Percentiles rank a stretch among this genome's conserved stretches.
Conservation (phyloP, 441 rosid genomes). For the Adansonia rubrostipa region DNA sequence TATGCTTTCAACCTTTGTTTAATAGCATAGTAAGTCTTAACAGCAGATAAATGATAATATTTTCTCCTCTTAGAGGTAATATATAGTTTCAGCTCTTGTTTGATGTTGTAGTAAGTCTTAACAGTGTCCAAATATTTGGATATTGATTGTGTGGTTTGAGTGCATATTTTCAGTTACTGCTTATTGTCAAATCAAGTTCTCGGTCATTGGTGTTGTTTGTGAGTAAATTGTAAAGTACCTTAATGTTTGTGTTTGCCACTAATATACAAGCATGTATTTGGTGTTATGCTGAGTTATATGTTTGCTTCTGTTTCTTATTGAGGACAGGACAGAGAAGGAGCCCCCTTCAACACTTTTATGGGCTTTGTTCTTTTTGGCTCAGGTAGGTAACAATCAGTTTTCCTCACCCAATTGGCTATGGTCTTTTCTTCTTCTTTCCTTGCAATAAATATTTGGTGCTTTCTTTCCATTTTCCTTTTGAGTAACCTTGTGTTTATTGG, state of each 20-base stretch:
- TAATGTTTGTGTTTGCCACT: neutral
- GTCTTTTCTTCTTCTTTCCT: slow-evolving; percentile 12
- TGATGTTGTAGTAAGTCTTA: neutral
- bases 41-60: neutral
- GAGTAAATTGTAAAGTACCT: neutral
- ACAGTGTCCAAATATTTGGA: slow-evolving; percentile 2
- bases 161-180: neutral
- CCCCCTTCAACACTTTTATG: slow-evolving; percentile 95
- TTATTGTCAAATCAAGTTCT: neutral
- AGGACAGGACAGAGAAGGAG: slow-evolving; percentile 82
- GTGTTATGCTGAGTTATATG: neutral
- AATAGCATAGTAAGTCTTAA: neutral
- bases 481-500: slow-evolving; percentile 29
- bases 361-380: slow-evolving; percentile 94
- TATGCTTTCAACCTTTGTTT: slow-evolving; percentile 28
- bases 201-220: neutral
- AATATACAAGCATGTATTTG: neutral
- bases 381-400: slow-evolving; percentile 52
- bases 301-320: slow-evolving; percentile 30
- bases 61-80: slow-evolving; percentile 72
- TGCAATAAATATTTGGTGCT: slow-evolving; percentile 12
- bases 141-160: neutral
- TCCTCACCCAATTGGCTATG: neutral
- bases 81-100: slow-evolving; percentile 26
- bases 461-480: neutral